Percentiles rank a stretch among this genome's conserved stretches.
Conservation (phyloP, 2,329 filamentous ascomycete species). For the Alternaria sp. region DNA sequence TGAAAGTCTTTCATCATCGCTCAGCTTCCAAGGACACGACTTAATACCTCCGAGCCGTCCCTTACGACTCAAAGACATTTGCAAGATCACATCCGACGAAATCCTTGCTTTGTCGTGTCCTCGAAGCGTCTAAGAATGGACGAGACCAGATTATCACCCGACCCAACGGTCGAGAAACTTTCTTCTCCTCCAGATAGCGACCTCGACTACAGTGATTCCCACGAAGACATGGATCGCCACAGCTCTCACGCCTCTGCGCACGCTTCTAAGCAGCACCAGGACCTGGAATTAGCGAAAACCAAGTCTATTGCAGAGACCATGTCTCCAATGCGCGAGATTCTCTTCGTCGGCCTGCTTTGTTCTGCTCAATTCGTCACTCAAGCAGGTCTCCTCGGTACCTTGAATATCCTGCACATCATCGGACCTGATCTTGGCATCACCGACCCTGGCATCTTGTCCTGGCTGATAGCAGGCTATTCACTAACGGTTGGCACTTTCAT, state of each 20-base stretch:
- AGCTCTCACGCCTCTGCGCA: neutral
- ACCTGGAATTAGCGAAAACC: conserved; percentile 28
- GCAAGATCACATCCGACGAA: no score
- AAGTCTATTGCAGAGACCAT: conserved; percentile 35
- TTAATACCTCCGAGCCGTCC: neutral
- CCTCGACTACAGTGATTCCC: neutral
- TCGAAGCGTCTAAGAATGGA: neutral
- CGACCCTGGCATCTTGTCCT: conserved; percentile 54
- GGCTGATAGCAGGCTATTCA: conserved; percentile 60
- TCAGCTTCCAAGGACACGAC: neutral
- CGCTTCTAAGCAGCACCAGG: neutral
- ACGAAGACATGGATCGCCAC: neutral
- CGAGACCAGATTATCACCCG: neutral
- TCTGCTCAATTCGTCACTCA: conserved; percentile 53
- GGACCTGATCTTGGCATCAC: conserved; percentile 52
- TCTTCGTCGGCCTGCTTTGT: conserved; percentile 40
- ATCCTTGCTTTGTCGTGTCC: neutral
- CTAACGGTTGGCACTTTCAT: conserved; percentile 63
- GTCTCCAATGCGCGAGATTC: conserved; percentile 33
- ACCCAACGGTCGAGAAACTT: neutral
- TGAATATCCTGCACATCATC: conserved; percentile 56
- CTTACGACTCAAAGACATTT: neutral
- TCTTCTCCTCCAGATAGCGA: neutral
- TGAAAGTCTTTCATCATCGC: neutral
- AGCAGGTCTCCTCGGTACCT: conserved; percentile 46